These are phyloP conservation scores for Phaeodactylum tricornutum DNA, from an alignment of 108 stramenopile species.

Conservation along the genomic window DNA sequence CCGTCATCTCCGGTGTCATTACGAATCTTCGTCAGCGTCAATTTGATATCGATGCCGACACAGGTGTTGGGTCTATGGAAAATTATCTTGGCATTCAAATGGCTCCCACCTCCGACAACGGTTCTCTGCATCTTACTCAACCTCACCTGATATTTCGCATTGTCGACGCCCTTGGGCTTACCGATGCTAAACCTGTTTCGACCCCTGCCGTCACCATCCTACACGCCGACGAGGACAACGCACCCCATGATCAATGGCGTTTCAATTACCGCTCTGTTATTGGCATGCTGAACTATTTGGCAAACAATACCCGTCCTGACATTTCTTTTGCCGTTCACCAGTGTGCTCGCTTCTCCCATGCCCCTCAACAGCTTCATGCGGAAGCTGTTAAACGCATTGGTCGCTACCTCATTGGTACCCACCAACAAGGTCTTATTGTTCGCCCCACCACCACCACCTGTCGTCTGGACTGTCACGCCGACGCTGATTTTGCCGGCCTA, in stretches of 20 bases:
- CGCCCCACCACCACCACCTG: slow-evolving; percentile 1
- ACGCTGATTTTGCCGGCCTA: slow-evolving; percentile 21
- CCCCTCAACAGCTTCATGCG: slow-evolving; percentile 24
- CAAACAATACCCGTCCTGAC: slow-evolving; percentile 18
- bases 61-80: too few relatives aligned
- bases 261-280: slow-evolving; percentile 7
- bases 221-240: not conserved
- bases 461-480: slow-evolving; percentile 12
- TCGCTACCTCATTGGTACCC: slow-evolving; percentile 25
- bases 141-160: slow-evolving; percentile 24
- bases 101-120: too few relatives aligned
- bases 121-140: slow-evolving; percentile 23
- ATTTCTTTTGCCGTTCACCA: slow-evolving; percentile 25
- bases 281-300: slow-evolving; percentile 18
- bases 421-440: slow-evolving; percentile 13
- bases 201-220: slow-evolving; percentile 6
- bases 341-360: slow-evolving; percentile 22
- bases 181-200: not conserved
- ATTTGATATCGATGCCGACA: slow-evolving; percentile 20
- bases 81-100: too few relatives aligned
- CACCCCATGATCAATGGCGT: slow-evolving; percentile 5
- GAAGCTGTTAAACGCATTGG: slow-evolving; percentile 28
- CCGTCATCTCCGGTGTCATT: too few relatives aligned
- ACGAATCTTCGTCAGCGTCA: too few relatives aligned
- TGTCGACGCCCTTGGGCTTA: slow-evolving; percentile 7